These are phyloP conservation scores for Cladophialophora bantiana DNA, from an alignment of 2,329 filamentous ascomycete species.

Conservation along the genomic window DNA sequence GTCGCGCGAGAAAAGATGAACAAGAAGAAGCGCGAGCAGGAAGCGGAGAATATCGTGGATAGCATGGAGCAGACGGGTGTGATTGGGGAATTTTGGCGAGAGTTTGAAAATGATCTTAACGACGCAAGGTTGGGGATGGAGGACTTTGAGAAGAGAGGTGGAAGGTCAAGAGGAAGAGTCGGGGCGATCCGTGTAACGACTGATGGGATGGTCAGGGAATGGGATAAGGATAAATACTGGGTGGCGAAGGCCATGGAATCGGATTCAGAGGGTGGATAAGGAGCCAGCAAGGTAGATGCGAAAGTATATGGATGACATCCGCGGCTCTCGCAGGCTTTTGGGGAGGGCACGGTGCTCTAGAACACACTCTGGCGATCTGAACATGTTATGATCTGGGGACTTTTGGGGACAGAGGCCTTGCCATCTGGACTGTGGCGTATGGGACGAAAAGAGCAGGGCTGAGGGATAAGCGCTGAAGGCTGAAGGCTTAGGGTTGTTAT, in stretches of 20 bases:
- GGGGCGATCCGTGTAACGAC: constrained; percentile 28
- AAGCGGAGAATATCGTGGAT: constrained; percentile 70
- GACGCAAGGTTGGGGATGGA: constrained; percentile 61
- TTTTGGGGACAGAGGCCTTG: background rate
- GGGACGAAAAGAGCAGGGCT: background rate
- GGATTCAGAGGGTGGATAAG: constrained; percentile 27
- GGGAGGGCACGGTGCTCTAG: background rate
- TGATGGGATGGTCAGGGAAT: constrained; percentile 25
- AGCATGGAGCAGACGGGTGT: constrained; percentile 67
- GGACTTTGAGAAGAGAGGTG: constrained; percentile 36
- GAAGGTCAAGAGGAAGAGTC: constrained; percentile 34
- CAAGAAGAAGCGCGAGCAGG: constrained; percentile 63
- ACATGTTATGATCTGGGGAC: background rate
- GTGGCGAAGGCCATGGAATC: constrained; percentile 20
- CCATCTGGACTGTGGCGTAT: background rate
- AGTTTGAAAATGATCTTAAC: constrained; percentile 70
- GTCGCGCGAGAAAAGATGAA: constrained; percentile 68
- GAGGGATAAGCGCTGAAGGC: no score
- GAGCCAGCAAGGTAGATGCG: background rate
- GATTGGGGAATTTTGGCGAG: constrained; percentile 67
- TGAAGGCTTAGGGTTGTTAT: background rate
- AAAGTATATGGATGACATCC: background rate
- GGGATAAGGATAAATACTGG: constrained; percentile 21
- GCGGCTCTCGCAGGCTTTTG: background rate
- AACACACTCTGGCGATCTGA: background rate